Conservation (phyloP, 1,284 basidiomycete species). For the Cryptococcus maquisensis region DNA sequence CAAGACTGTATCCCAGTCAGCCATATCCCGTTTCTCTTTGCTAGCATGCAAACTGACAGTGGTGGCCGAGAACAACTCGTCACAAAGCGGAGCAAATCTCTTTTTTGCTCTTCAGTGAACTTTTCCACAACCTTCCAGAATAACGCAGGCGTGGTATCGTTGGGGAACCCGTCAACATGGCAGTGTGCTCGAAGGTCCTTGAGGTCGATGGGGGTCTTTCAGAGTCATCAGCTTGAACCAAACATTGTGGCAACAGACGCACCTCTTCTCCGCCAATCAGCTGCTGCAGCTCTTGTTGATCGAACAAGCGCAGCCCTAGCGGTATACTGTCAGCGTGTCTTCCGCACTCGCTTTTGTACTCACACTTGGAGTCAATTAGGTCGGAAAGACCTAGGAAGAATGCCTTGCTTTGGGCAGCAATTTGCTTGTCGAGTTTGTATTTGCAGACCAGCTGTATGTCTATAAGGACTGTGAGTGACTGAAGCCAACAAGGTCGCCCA, state of each 20-base stretch:
- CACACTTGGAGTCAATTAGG: conserved; percentile 79
- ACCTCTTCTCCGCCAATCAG: conserved; percentile 73
- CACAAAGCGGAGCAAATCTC: conserved; percentile 76
- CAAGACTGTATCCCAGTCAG: conserved; percentile 51
- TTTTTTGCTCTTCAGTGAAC: conserved; percentile 61
- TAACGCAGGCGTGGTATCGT: conserved; percentile 63
- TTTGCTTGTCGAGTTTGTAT: conserved; percentile 84
- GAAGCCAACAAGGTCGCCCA: background rate
- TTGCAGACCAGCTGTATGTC: conserved; percentile 86
- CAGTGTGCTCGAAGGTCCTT: conserved; percentile 71
- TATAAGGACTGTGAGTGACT: background rate
- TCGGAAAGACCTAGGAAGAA: conserved; percentile 68
- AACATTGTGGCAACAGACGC: background rate
- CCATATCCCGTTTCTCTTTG: background rate
- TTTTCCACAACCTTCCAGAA: conserved; percentile 64
- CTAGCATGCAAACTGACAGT: conserved; percentile 54
- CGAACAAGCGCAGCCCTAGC: conserved; percentile 78
- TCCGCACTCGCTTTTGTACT: background rate
- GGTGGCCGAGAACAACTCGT: conserved; percentile 88
- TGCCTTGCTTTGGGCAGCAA: conserved; percentile 74
- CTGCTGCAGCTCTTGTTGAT: conserved; percentile 84
- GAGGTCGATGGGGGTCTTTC: conserved; percentile 65
- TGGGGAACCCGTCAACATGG: conserved; percentile 70
- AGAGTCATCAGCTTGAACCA: background rate
- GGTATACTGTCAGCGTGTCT: background rate